These are phyloP conservation scores for Plectosphaerella plurivora DNA, from an alignment of 2,329 filamentous ascomycete species.

Conservation along the genomic window DNA sequence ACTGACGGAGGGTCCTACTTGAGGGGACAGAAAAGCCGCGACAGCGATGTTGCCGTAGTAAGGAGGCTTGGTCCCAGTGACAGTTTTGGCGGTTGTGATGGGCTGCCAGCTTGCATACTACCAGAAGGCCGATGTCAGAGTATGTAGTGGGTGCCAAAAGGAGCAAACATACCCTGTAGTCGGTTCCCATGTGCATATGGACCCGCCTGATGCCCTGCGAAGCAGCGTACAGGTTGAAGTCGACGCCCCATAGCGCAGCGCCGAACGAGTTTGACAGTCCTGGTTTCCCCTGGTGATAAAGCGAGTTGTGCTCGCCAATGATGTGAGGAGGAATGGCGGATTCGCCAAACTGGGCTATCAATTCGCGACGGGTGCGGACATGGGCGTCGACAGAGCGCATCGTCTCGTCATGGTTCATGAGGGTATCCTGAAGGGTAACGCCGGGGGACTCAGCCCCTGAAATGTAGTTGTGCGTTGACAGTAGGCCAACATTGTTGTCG, in stretches of 20 bases:
- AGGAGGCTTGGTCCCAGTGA: slow-evolving; percentile 54
- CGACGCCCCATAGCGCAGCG: slow-evolving; percentile 59
- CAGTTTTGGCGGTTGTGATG: slow-evolving; percentile 40
- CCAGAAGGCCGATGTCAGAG: slow-evolving; percentile 1
- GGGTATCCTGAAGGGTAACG: slow-evolving; percentile 56
- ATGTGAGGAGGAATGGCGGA: slow-evolving; percentile 46
- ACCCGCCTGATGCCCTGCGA: slow-evolving; percentile 50
- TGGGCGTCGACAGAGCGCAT: slow-evolving; percentile 43
- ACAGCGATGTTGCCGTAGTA: slow-evolving; percentile 61
- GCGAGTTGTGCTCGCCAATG: slow-evolving; percentile 57
- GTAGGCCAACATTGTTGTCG: slow-evolving; percentile 44
- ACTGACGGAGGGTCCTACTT: slow-evolving; percentile 26
- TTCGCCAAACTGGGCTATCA: slow-evolving; percentile 32
- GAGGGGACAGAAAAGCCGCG: slow-evolving; percentile 48
- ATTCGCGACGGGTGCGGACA: slow-evolving; percentile 37
- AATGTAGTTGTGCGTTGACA: slow-evolving; percentile 62
- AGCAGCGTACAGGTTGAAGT: slow-evolving; percentile 57
- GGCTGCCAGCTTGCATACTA: slow-evolving; percentile 58
- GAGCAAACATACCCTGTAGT: slow-evolving; percentile 44
- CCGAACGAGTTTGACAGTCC: slow-evolving; percentile 62
- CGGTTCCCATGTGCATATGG: slow-evolving; percentile 61
- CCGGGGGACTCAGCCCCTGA: slow-evolving; percentile 53
- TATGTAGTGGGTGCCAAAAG: neutral
- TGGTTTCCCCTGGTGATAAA: slow-evolving; percentile 57
- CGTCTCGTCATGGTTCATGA: slow-evolving; percentile 59